Percentiles rank a stretch among this genome's conserved stretches.
Evolutionary conservation across 2,329 filamentous ascomycete species (phyloP).

Genomic region (Beauveria australis): DNA sequence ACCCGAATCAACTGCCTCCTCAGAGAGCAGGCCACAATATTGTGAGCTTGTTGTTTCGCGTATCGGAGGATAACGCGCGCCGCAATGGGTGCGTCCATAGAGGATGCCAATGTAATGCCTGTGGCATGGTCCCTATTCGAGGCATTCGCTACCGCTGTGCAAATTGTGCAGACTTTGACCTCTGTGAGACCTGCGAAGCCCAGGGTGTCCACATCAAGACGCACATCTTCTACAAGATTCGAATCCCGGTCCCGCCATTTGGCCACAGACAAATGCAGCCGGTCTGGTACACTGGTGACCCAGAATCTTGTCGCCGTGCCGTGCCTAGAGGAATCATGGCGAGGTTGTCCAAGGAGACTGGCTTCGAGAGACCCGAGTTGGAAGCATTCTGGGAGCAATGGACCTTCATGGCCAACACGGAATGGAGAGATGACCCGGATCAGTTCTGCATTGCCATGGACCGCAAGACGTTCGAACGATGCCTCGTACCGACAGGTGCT

Average conservation of each 20-base stretch:
- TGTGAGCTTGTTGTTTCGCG: slow-evolving; percentile 78
- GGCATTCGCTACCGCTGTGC: slow-evolving; percentile 90
- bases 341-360: slow-evolving; percentile 61
- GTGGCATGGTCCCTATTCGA: slow-evolving; percentile 78
- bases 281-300: slow-evolving; percentile 83
- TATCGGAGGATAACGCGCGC: slow-evolving; percentile 86
- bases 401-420: slow-evolving; percentile 81
- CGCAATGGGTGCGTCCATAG: slow-evolving; percentile 86
- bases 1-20: slow-evolving; percentile 30
- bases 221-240: slow-evolving; percentile 94
- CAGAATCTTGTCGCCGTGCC: slow-evolving; percentile 57
- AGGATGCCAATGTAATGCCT: slow-evolving; percentile 86
- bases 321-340: slow-evolving; percentile 62
- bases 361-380: slow-evolving; percentile 77
- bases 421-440: slow-evolving; percentile 75
- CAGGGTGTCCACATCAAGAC: slow-evolving; percentile 73
- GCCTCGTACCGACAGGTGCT: slow-evolving; percentile 79
- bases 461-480: slow-evolving; percentile 84
- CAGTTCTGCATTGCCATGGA: slow-evolving; percentile 78
- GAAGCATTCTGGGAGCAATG: slow-evolving; percentile 97
- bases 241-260: slow-evolving; percentile 78
- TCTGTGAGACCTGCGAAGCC: slow-evolving; percentile 89
- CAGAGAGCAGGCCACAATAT: slow-evolving; percentile 66
- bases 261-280: slow-evolving; percentile 72
- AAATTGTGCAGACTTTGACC: slow-evolving; percentile 92